phyloP scores from a whole-genome alignment of 352 stramenopile genomes.

The Globisporangium cylindrosporum region DNA sequence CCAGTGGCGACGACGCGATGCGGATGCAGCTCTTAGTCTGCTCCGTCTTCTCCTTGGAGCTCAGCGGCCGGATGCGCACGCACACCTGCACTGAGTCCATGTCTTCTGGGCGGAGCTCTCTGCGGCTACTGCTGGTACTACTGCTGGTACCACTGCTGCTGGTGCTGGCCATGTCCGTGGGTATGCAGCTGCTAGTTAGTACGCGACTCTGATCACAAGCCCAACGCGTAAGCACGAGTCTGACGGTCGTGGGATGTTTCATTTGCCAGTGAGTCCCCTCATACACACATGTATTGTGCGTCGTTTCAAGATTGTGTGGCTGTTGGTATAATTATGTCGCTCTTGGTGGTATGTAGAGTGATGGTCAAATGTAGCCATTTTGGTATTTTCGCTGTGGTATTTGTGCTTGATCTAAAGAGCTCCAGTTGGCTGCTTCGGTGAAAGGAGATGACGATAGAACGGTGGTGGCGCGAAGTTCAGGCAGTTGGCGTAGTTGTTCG shows the following conservation, averaged over 20 bases:
- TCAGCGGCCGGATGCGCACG: slow-evolving; percentile 70
- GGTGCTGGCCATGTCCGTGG: neutral
- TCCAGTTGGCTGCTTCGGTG: neutral
- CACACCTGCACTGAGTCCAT: slow-evolving; percentile 72
- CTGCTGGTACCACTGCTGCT: neutral
- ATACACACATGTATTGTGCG: neutral
- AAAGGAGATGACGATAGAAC: slow-evolving; percentile 1
- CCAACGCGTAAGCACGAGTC: neutral
- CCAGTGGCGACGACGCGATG: slow-evolving; percentile 38
- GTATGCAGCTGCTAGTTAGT: too few species aligned
- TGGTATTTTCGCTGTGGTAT: neutral
- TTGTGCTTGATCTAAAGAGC: too few species aligned
- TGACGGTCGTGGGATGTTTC: neutral
- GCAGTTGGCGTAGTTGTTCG: neutral
- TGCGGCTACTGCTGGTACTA: slow-evolving; percentile 11
- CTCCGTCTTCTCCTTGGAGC: slow-evolving; percentile 56
- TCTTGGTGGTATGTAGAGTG: neutral
- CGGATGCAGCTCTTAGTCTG: slow-evolving; percentile 79
- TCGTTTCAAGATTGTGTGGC: slow-evolving; percentile 2
- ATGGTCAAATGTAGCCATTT: slow-evolving; percentile 5
- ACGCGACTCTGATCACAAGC: neutral
- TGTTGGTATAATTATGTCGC: neutral
- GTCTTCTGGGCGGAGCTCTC: slow-evolving; percentile 27
- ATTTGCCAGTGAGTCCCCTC: neutral
- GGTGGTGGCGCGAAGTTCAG: neutral